A percentile compares a stretch with the other conserved stretches of the same genome.
Conservation (phyloP, 2,329 filamentous ascomycete genomes). For the Aspergillus felis region DNA sequence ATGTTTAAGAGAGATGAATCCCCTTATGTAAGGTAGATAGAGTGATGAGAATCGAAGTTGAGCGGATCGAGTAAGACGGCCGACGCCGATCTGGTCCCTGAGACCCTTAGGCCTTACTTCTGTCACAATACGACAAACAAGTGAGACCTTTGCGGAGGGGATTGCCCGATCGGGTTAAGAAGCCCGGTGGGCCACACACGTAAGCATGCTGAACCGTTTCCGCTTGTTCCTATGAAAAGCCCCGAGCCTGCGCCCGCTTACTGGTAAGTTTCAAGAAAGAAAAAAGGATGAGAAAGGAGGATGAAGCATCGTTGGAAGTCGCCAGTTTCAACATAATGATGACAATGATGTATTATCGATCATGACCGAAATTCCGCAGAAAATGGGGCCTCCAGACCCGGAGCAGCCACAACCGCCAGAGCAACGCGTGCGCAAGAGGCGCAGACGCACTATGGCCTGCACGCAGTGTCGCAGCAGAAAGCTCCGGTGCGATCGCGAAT, state of each 20-base stretch:
- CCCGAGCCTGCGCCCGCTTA: background rate
- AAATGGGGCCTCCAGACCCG: slow-evolving; percentile 4
- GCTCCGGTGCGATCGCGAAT: slow-evolving; percentile 41
- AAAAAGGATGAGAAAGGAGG: background rate
- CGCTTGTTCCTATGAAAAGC: slow-evolving; percentile 3
- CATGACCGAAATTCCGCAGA: slow-evolving; percentile 14
- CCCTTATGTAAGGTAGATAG: too few relatives aligned
- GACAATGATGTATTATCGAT: background rate
- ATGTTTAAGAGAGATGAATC: too few relatives aligned
- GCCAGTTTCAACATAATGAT: background rate
- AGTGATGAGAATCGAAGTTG: too few relatives aligned
- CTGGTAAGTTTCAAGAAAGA: background rate
- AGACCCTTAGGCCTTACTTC: background rate
- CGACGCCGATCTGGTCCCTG: background rate
- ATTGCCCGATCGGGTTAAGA: slow-evolving; percentile 9
- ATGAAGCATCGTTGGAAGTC: background rate
- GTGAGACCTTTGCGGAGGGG: slow-evolving; percentile 1
- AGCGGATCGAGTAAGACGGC: too few relatives aligned
- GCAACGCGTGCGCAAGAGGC: slow-evolving; percentile 34
- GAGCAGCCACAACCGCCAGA: slow-evolving; percentile 5
- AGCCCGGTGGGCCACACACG: slow-evolving; percentile 14
- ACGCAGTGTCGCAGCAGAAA: slow-evolving; percentile 41
- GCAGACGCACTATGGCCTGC: slow-evolving; percentile 40
- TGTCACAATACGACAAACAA: background rate
- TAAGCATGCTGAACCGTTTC: slow-evolving; percentile 9